Evolutionary conservation across 495 filamentous ascomycete genomes (phyloP).

Genomic region (Neurospora sp.): DNA sequence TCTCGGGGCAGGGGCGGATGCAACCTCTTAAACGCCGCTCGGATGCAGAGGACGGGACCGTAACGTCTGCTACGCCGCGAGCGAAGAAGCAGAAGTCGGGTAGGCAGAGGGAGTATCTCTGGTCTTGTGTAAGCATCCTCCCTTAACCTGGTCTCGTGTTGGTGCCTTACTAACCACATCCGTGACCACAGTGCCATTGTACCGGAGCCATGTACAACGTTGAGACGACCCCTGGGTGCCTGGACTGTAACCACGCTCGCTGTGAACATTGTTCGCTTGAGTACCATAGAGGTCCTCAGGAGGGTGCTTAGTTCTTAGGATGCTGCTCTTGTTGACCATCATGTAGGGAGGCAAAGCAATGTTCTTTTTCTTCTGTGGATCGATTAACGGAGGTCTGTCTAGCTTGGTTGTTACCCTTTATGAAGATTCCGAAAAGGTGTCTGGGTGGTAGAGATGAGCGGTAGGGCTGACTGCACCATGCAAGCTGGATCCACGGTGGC

Average conservation of each 20-base stretch:
- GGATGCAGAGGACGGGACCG: background rate
- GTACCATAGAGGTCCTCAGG: background rate
- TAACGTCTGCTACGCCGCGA: background rate
- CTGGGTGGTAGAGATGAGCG: no score
- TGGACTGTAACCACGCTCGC: background rate
- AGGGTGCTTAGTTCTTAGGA: no score
- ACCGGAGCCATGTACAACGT: background rate
- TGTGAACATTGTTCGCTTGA: background rate
- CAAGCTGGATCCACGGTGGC: no score
- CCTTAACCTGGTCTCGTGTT: no score
- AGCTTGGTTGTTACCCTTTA: no score
- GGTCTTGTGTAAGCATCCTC: conserved; percentile 7
- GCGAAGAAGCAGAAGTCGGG: conserved; percentile 1
- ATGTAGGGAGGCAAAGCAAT: no score
- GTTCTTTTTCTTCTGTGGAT: background rate
- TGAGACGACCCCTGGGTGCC: background rate
- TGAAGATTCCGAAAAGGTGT: no score
- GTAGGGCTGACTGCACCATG: no score
- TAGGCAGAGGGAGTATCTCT: background rate
- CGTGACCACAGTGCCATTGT: background rate
- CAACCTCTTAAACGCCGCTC: background rate
- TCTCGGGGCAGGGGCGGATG: background rate
- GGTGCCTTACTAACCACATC: background rate
- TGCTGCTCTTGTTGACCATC: no score
- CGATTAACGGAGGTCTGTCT: background rate